phyloP scores from a whole-genome alignment of 2,329 filamentous ascomycete genomes.

The Penicillium sp. region DNA sequence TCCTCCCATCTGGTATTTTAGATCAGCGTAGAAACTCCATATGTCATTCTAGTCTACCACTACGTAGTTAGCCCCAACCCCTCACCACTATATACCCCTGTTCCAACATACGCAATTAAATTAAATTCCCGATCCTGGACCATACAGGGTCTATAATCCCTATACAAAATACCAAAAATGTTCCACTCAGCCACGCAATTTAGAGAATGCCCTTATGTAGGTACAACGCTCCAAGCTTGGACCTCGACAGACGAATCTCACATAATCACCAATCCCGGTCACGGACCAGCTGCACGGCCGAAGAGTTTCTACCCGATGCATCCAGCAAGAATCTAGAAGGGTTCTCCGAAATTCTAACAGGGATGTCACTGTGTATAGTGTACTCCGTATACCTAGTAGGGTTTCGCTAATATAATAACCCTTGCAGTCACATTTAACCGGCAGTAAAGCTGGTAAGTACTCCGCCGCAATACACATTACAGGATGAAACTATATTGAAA shows the following conservation, averaged over 20 bases:
- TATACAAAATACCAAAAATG: not conserved
- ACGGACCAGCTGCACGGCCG: not conserved
- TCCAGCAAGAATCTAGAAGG: not conserved
- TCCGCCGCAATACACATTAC: not conserved
- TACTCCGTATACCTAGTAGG: too few species aligned
- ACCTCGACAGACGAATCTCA: not conserved
- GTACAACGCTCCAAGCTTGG: not conserved
- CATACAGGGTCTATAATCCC: not conserved
- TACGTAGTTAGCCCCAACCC: not conserved
- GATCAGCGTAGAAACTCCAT: not conserved
- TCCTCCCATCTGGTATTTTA: not conserved
- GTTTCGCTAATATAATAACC: not conserved
- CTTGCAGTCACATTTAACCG: not conserved
- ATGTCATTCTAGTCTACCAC: not conserved
- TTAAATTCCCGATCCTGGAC: not conserved
- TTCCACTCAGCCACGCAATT: not conserved
- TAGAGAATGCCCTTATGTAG: not conserved
- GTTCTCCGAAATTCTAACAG: not conserved
- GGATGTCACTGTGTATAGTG: not conserved
- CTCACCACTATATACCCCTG: not conserved
- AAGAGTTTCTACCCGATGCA: not conserved
- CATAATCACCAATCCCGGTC: not conserved
- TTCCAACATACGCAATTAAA: not conserved
- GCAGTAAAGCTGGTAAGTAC: not conserved
- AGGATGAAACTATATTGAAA: not conserved